These are phyloP conservation scores for Fusarium succisae DNA, from an alignment of 2,329 filamentous ascomycete species.

Conservation along the genomic window DNA sequence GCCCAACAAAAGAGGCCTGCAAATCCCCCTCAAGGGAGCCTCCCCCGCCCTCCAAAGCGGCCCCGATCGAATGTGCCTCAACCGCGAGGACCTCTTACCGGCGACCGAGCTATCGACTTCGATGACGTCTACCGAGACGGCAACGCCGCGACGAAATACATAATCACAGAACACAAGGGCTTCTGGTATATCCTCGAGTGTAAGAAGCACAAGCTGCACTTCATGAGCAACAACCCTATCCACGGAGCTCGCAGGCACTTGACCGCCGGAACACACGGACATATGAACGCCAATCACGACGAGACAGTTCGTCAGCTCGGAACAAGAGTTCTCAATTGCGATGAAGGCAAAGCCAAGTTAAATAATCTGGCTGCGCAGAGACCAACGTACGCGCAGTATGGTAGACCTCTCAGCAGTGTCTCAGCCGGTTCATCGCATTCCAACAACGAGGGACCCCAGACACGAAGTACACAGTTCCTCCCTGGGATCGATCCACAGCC, in stretches of 20 bases:
- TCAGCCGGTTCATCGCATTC: background rate
- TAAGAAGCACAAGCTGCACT: background rate
- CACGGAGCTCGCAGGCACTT: background rate
- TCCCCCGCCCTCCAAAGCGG: background rate
- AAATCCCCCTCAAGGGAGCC: background rate
- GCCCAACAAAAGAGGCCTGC: background rate
- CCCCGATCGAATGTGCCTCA: background rate
- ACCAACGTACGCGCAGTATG: background rate
- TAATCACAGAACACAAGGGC: background rate
- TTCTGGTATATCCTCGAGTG: constrained; percentile 24
- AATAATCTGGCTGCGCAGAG: background rate
- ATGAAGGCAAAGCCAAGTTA: background rate
- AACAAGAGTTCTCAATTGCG: rapidly evolving
- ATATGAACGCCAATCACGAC: background rate
- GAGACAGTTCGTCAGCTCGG: rapidly evolving
- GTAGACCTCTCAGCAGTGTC: background rate
- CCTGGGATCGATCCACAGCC: background rate
- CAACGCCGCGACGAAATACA: background rate
- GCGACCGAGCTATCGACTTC: background rate
- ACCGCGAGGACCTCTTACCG: background rate
- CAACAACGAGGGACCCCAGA: background rate
- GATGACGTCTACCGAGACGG: constrained; percentile 13
- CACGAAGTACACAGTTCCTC: background rate
- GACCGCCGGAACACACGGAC: background rate
- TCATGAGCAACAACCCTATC: background rate